phyloP scores from a whole-genome alignment of 352 stramenopile species.

The Pythium rhizo-oryzae region DNA sequence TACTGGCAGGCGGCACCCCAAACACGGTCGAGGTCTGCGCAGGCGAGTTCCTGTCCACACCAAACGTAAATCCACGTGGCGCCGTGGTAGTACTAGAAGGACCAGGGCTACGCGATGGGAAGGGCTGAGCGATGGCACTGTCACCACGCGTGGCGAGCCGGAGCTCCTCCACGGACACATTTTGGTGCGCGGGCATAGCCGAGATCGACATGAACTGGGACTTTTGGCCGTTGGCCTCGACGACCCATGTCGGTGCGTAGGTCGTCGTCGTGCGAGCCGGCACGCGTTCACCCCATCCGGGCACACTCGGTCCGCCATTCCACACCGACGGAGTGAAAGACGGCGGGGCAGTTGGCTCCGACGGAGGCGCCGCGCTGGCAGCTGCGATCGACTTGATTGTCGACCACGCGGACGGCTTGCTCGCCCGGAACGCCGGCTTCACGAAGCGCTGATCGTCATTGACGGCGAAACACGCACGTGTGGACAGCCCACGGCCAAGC shows the following conservation, averaged over 20 bases:
- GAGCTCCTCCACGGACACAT: slow-evolving; percentile 4
- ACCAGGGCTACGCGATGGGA: background rate
- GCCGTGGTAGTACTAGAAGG: background rate
- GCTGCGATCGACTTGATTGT: background rate
- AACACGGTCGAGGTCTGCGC: background rate
- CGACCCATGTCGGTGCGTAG: background rate
- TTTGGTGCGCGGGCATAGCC: slow-evolving; percentile 2
- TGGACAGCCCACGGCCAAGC: slow-evolving; percentile 9
- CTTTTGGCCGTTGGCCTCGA: background rate
- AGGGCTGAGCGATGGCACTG: background rate
- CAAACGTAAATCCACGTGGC: slow-evolving; percentile 3
- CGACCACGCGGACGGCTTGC: background rate
- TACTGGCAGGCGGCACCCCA: background rate
- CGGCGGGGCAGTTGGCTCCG: no score
- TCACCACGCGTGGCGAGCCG: background rate
- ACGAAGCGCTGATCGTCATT: slow-evolving; percentile 22
- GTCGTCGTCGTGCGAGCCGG: background rate
- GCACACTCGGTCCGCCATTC: background rate
- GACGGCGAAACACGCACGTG: slow-evolving; percentile 15
- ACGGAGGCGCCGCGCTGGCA: background rate
- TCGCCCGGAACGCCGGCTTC: slow-evolving; percentile 11
- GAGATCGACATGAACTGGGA: slow-evolving; percentile 4
- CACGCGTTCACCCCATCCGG: background rate
- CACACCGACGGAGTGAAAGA: background rate
- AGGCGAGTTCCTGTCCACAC: background rate